Conservation (phyloP, 331 rosid species). For the Prunus yedoensis region DNA sequence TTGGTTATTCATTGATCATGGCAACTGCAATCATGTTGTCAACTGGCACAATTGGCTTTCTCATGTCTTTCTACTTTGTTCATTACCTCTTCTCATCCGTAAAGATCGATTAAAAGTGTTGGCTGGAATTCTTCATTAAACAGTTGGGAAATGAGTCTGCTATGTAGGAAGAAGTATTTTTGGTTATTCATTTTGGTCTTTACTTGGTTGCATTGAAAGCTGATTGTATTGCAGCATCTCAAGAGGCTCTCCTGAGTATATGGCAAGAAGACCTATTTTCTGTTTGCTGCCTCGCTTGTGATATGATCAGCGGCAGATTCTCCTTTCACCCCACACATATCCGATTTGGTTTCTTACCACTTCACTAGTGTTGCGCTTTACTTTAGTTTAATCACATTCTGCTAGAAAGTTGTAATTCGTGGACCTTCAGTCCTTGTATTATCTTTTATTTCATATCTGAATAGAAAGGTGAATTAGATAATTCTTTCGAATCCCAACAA, state of each 20-base stretch:
- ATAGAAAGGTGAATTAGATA: conserved; percentile 21
- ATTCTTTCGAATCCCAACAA: not conserved
- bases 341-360: conserved; percentile 2
- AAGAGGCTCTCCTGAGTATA: conserved; percentile 13
- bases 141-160: conserved; percentile 29
- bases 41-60: conserved; percentile 86
- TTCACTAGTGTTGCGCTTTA: conserved; percentile 11
- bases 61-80: conserved; percentile 87
- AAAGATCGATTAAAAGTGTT: conserved; percentile 65
- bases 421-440: conserved; percentile 12
- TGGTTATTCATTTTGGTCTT: conserved; percentile 13
- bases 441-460: conserved; percentile 5
- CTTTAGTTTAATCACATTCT: conserved; percentile 14
- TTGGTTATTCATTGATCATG: conserved; percentile 88
- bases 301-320: conserved; percentile 3
- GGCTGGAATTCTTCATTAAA: conserved; percentile 20
- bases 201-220: conserved; percentile 28
- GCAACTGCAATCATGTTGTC: conserved; percentile 88
- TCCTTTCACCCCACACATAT: not conserved
- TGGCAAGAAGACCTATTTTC: conserved; percentile 10
- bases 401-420: conserved; percentile 27
- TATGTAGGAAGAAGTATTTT: conserved; percentile 32
- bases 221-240: conserved; percentile 25
- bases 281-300: conserved; percentile 4
- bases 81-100: conserved; percentile 87